Conservation (phyloP, 2,329 filamentous ascomycete genomes). For the Microcyclospora tardicrescens region DNA sequence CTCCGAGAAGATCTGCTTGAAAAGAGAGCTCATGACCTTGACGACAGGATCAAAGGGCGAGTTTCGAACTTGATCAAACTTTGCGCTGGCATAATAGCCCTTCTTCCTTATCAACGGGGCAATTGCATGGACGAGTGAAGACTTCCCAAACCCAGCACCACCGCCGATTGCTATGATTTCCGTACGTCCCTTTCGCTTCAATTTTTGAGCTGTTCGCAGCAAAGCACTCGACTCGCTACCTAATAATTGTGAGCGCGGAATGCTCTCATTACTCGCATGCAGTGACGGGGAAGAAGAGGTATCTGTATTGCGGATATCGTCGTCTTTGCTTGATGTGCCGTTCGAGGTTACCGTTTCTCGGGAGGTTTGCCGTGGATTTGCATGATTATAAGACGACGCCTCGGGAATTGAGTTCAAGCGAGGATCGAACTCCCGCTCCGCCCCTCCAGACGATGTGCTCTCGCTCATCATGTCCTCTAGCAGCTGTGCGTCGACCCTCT, state of each 20-base stretch:
- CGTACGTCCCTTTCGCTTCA: slow-evolving; percentile 42
- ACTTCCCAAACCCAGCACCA: slow-evolving; percentile 46
- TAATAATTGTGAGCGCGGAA: not conserved
- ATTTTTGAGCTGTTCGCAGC: slow-evolving; percentile 33
- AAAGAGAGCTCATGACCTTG: slow-evolving; percentile 46
- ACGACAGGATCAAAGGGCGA: slow-evolving; percentile 50
- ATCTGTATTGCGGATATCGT: not conserved
- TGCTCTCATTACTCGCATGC: not conserved
- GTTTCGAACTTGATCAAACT: slow-evolving; percentile 46
- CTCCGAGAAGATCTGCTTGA: slow-evolving; percentile 53
- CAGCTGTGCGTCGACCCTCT: slow-evolving; percentile 15
- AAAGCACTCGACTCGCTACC: slow-evolving; percentile 13
- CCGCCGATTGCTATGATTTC: slow-evolving; percentile 48
- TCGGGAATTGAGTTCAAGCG: slow-evolving; percentile 25
- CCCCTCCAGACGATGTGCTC: slow-evolving; percentile 35
- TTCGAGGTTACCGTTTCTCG: not conserved
- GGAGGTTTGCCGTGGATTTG: slow-evolving; percentile 4
- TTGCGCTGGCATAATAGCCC: slow-evolving; percentile 48
- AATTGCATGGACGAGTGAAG: slow-evolving; percentile 45
- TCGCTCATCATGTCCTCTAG: slow-evolving; percentile 35
- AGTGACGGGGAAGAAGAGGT: too few species aligned
- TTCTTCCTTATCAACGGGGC: slow-evolving; percentile 43
- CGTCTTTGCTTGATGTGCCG: not conserved
- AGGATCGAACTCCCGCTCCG: slow-evolving; percentile 20
- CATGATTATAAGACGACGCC: slow-evolving; percentile 12